A percentile compares a stretch with the other conserved stretches of the same genome.
Conservation (phyloP, 306 rosid genomes). For the Prunus mongolica region DNA sequence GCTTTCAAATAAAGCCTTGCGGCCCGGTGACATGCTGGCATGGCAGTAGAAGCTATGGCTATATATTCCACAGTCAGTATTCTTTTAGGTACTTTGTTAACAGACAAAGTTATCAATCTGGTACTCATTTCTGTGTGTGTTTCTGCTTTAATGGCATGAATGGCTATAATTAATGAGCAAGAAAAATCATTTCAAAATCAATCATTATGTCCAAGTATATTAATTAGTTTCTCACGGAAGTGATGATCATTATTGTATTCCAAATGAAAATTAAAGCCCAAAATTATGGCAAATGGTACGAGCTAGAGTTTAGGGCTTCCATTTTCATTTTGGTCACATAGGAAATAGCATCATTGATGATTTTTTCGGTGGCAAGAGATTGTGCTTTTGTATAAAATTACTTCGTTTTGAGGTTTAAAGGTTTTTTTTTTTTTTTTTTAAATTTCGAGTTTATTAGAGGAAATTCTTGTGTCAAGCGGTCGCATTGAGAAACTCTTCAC, state of each 20-base stretch:
- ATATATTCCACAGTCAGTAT: not conserved
- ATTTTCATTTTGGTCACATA: not conserved
- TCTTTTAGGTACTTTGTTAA: not conserved
- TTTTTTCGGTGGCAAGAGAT: too few species aligned
- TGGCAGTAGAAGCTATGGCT: not conserved
- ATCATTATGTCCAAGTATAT: slow-evolving; percentile 1
- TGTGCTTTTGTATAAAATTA: too few species aligned
- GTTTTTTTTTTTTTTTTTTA: too few species aligned
- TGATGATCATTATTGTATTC: not conserved
- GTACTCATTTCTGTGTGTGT: slow-evolving; percentile 3
- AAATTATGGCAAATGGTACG: not conserved
- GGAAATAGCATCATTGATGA: not conserved
- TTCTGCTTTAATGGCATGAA: slow-evolving; percentile 13
- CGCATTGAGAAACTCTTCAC: too few species aligned
- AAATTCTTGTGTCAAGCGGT: too few species aligned
- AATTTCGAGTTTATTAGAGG: too few species aligned
- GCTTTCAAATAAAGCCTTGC: slow-evolving; percentile 6
- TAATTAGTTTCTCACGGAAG: not conserved
- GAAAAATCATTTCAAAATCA: slow-evolving; percentile 9
- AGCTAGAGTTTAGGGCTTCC: not conserved
- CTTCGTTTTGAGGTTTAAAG: too few species aligned
- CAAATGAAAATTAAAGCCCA: not conserved
- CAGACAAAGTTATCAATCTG: slow-evolving; percentile 9
- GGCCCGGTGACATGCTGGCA: slow-evolving; percentile 5
- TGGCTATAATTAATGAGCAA: slow-evolving; percentile 1